Evolutionary conservation across 257 asterid species (phyloP).

Genomic region (Solanum infundibuliforme): DNA sequence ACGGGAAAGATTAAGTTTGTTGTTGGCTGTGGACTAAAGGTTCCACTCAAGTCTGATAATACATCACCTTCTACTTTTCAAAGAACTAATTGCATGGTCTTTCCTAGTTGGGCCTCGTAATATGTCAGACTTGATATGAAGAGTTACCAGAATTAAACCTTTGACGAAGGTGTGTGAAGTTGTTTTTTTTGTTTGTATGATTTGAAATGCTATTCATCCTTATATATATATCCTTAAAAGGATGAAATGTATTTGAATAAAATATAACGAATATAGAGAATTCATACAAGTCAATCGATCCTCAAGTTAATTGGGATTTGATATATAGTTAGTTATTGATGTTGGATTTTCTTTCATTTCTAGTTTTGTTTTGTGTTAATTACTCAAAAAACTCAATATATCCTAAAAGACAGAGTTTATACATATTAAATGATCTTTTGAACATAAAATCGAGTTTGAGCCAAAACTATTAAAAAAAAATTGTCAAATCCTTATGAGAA

Average conservation of each 20-base stretch:
- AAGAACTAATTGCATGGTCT: slow-evolving; percentile 36
- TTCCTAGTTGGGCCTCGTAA: background rate
- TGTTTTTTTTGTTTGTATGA: background rate
- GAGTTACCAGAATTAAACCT: background rate
- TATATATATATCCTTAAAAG: background rate
- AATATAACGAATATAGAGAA: slow-evolving; percentile 2
- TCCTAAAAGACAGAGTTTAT: no score
- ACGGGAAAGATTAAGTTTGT: slow-evolving; percentile 39
- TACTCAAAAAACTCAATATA: background rate
- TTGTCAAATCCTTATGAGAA: background rate
- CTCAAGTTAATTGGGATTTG: background rate
- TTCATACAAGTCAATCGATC: background rate
- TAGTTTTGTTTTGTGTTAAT: background rate
- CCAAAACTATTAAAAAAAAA: background rate
- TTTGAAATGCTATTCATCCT: background rate
- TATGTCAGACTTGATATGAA: background rate
- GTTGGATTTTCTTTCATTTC: background rate
- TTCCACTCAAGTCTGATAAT: slow-evolving; percentile 47
- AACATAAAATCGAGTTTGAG: background rate
- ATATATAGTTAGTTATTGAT: background rate
- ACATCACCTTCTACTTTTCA: slow-evolving; percentile 20
- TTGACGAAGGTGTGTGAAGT: background rate
- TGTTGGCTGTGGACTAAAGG: slow-evolving; percentile 45
- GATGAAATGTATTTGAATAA: background rate
- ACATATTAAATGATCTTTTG: background rate